phyloP scores from a whole-genome alignment of 805 yeast genomes.

The Pichia exigua region DNA sequence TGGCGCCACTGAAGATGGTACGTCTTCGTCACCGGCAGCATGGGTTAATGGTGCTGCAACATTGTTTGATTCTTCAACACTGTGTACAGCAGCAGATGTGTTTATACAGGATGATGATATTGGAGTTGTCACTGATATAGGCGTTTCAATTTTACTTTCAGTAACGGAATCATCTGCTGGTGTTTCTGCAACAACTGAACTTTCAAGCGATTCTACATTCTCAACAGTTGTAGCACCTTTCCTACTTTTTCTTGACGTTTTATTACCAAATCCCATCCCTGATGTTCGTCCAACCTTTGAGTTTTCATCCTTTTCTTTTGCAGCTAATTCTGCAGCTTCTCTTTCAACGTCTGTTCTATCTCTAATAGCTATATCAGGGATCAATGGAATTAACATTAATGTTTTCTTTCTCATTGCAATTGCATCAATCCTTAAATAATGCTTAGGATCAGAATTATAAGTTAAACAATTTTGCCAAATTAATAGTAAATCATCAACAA shows the following conservation, averaged over 20 bases:
- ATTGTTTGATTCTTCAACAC: background rate
- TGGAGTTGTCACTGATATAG: background rate
- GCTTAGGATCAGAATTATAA: conserved; percentile 91
- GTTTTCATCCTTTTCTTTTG: conserved; percentile 28
- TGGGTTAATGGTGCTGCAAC: background rate
- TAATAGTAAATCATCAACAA: conserved; percentile 91
- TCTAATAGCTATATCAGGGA: conserved; percentile 80
- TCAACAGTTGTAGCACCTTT: conserved; percentile 24
- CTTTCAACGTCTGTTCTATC: conserved; percentile 65
- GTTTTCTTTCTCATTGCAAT: conserved; percentile 93
- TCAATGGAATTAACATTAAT: conserved; percentile 62
- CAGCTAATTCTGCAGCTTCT: conserved; percentile 41
- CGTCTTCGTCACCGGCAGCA: conserved; percentile 2
- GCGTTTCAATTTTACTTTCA: background rate
- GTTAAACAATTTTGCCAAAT: conserved; percentile 93
- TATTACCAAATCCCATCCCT: conserved; percentile 27
- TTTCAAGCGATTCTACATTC: background rate
- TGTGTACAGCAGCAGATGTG: background rate
- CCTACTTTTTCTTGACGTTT: conserved; percentile 32
- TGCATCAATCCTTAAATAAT: conserved; percentile 85
- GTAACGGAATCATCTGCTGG: background rate
- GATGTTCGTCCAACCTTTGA: conserved; percentile 22
- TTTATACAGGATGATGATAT: background rate
- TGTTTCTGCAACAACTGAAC: background rate
- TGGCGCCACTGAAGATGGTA: background rate